phyloP scores from a whole-genome alignment of 1,284 basidiomycete genomes.

The Rhizopogon hawkerae region DNA sequence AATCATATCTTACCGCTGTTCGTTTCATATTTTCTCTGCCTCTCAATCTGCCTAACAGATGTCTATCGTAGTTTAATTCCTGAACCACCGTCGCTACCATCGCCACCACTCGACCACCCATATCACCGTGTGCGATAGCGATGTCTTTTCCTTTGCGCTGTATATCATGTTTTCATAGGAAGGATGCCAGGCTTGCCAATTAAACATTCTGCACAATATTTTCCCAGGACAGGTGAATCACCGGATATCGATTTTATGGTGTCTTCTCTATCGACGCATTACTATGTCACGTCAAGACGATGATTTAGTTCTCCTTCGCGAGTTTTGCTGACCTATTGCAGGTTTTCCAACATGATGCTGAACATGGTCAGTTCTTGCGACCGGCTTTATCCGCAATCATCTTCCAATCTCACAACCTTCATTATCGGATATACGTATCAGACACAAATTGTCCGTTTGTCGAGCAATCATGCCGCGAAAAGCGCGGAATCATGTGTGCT shows the following conservation, averaged over 20 bases:
- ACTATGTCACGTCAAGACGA: neutral
- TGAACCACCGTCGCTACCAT: neutral
- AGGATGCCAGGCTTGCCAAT: neutral
- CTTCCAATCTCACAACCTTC: no score
- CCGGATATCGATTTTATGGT: neutral
- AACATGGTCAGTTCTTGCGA: neutral
- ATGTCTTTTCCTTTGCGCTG: neutral
- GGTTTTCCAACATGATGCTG: neutral
- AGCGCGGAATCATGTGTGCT: no score
- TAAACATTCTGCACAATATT: neutral
- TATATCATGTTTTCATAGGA: neutral
- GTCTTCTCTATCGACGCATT: neutral
- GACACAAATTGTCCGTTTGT: no score
- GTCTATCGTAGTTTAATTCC: neutral
- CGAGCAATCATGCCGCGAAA: no score
- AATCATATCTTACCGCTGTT: slow-evolving; percentile 75
- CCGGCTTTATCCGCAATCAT: neutral
- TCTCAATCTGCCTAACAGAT: neutral
- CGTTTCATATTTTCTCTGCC: slow-evolving; percentile 22
- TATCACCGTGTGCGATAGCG: neutral
- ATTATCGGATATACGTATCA: no score
- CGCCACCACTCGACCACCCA: no score
- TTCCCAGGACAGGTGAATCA: neutral
- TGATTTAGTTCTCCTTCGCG: neutral
- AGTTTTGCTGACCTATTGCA: neutral